Evolutionary conservation across 306 rosid species (phyloP).

Genomic region (Dalbergia cochinchinensis): DNA sequence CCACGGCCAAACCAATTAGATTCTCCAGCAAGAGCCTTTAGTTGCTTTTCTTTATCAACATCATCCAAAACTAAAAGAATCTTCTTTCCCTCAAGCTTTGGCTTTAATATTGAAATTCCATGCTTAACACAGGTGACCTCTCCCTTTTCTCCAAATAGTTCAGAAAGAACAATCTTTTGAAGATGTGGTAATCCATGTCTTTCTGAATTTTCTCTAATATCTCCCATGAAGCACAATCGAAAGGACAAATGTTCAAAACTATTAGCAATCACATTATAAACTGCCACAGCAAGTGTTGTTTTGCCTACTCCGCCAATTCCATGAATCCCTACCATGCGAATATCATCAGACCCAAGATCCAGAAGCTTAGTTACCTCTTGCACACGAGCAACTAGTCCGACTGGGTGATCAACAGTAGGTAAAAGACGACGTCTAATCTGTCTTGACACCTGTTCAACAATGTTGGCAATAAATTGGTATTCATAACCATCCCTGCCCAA

Average conservation of each 20-base stretch:
- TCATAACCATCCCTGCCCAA: not conserved
- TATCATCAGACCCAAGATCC: no score
- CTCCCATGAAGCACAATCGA: not conserved
- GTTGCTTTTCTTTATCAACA: not conserved
- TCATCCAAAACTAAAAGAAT: not conserved
- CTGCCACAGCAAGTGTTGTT: not conserved
- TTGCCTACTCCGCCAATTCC: not conserved
- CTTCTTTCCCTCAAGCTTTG: not conserved
- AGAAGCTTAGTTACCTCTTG: not conserved
- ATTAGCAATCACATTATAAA: not conserved
- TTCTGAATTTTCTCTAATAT: not conserved
- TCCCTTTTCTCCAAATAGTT: no score
- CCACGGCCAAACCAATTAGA: conserved; percentile 12
- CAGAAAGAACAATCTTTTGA: no score
- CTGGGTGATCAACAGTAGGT: not conserved
- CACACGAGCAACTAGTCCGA: not conserved
- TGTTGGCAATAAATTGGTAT: not conserved
- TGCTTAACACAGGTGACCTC: no score
- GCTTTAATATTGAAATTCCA: not conserved
- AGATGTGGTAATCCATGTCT: not conserved
- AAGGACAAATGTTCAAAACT: not conserved
- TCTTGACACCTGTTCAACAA: not conserved
- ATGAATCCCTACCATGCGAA: not conserved
- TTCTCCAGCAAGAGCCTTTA: not conserved
- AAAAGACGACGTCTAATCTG: not conserved